Conservation (phyloP, 1,139 yeast genomes). For the Geotrichum reessii region DNA sequence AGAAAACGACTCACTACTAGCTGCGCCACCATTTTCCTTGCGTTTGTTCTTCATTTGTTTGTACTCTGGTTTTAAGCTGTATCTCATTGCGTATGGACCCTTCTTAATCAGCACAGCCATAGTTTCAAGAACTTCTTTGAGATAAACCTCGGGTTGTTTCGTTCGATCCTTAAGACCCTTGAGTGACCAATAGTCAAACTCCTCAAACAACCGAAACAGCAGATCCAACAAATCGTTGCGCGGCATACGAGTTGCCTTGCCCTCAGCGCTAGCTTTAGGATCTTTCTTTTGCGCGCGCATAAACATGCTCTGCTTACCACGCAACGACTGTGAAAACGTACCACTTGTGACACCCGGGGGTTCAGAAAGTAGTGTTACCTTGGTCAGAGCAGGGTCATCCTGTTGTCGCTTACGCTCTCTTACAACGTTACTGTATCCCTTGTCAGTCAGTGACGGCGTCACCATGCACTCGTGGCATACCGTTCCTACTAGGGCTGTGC, state of each 20-base stretch:
- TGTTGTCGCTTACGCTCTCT: conserved; percentile 45
- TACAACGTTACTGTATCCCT: conserved; percentile 57
- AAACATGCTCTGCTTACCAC: conserved; percentile 34
- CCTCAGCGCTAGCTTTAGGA: conserved; percentile 50
- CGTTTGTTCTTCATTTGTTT: conserved; percentile 37
- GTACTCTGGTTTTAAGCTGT: conserved; percentile 84
- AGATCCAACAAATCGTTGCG: conserved; percentile 85
- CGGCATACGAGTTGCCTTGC: conserved; percentile 91
- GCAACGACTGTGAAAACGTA: conserved; percentile 70
- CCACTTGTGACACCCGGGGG: conserved; percentile 85
- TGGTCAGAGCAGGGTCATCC: conserved; percentile 51
- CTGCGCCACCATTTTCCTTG: conserved; percentile 31
- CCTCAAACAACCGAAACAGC: conserved; percentile 83
- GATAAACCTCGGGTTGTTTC: conserved; percentile 89
- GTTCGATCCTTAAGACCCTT: conserved; percentile 92
- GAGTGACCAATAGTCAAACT: conserved; percentile 94
- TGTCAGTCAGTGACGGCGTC: conserved; percentile 69
- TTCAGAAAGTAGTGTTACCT: conserved; percentile 73
- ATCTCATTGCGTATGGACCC: conserved; percentile 93
- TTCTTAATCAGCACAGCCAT: conserved; percentile 86
- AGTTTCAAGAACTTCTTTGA: conserved; percentile 84
- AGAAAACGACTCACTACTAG: conserved; percentile 23
- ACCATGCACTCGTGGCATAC: conserved; percentile 90
- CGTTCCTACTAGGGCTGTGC: conserved; percentile 79
- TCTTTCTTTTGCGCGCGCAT: conserved; percentile 35